Conservation (phyloP, 148 eudicot species). For the Gaultheria prostrata region DNA sequence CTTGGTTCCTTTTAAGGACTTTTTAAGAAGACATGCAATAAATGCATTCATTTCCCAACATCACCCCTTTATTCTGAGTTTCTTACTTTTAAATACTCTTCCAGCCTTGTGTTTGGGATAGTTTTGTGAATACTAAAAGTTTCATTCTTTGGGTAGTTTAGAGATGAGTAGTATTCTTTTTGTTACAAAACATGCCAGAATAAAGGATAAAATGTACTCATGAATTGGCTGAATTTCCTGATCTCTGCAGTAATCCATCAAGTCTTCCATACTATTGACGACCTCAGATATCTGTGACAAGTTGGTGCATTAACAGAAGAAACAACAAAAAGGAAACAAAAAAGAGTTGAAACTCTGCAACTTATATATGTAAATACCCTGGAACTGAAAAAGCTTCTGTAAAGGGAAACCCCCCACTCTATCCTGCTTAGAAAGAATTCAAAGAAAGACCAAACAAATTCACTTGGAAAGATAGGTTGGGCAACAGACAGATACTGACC, state of each 20-base stretch:
- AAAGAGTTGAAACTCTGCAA: neutral
- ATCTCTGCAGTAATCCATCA: slow-evolving; percentile 70
- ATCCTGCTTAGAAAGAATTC: neutral
- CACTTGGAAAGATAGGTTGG: neutral
- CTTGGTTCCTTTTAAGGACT: neutral
- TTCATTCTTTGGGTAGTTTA: neutral
- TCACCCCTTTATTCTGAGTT: neutral
- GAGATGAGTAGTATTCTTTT: neutral
- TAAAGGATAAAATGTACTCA: slow-evolving; percentile 26
- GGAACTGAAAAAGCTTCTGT: neutral
- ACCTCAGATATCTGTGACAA: slow-evolving; percentile 83
- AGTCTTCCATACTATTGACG: slow-evolving; percentile 88
- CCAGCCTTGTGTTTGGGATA: neutral
- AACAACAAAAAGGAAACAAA: neutral
- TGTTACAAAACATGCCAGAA: neutral
- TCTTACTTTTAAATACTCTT: neutral
- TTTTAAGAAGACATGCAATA: too few relatives aligned
- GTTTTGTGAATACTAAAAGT: neutral
- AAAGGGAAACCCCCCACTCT: too few relatives aligned
- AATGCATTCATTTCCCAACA: neutral
- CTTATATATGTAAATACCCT: neutral
- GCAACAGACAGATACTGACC: slow-evolving; percentile 32
- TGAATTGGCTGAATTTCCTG: slow-evolving; percentile 80
- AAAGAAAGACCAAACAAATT: neutral
- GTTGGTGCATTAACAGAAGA: slow-evolving; percentile 1